These are phyloP conservation scores for Discostella stelligeroides DNA, from an alignment of 108 stramenopile species.

Conservation along the genomic window DNA sequence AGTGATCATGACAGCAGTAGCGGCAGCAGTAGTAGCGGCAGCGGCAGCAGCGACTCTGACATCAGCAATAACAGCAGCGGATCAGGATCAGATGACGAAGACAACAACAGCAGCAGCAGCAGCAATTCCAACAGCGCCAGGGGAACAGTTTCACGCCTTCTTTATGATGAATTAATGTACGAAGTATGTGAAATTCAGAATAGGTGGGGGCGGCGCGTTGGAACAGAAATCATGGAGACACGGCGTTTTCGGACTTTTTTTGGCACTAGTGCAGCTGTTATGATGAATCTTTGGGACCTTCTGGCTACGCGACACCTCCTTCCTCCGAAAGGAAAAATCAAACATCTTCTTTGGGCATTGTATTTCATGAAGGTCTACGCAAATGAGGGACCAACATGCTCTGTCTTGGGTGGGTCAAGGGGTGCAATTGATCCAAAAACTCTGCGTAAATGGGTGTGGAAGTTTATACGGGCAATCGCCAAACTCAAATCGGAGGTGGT, in stretches of 20 bases:
- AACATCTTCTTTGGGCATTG: neutral
- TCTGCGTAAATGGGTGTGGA: neutral
- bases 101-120: too few species aligned
- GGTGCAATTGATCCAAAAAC: neutral
- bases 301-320: neutral
- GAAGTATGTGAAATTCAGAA: slow-evolving; percentile 1
- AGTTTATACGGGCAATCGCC: neutral
- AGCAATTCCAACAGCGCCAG: too few species aligned
- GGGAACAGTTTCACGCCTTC: too few species aligned
- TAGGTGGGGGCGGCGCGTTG: neutral
- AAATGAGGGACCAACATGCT: neutral
- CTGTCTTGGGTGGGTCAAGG: neutral
- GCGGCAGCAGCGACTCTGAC: too few species aligned
- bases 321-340: neutral
- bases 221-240: neutral
- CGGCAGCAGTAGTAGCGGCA: too few species aligned
- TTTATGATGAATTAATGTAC: too few species aligned
- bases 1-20: too few species aligned
- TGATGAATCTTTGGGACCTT: neutral
- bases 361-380: neutral
- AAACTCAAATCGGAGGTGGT: neutral
- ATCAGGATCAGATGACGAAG: too few species aligned
- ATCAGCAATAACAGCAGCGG: too few species aligned
- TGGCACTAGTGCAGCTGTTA: neutral
- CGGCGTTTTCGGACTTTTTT: neutral